Evolutionary conservation across 2,329 filamentous ascomycete species (phyloP).

Genomic region (Neophaeococcomyces mojaviensis): DNA sequence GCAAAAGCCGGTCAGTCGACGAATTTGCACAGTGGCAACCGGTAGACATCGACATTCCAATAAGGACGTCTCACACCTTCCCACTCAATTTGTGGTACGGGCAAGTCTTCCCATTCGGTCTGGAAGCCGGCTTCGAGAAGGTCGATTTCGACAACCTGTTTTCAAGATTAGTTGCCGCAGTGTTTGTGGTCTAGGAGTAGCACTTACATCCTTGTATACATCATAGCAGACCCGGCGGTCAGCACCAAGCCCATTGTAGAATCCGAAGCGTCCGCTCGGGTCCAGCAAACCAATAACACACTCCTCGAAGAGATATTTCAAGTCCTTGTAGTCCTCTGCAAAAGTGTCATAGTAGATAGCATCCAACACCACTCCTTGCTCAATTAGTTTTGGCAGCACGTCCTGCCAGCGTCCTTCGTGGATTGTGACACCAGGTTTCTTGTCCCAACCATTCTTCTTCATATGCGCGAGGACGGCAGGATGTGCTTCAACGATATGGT

Average conservation of each 20-base stretch:
- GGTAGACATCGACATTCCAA: conserved; percentile 66
- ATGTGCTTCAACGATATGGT: conserved; percentile 84
- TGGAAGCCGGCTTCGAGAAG: conserved; percentile 82
- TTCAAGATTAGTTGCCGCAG: too few relatives aligned
- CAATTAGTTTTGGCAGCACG: conserved; percentile 61
- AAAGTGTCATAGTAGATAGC: conserved; percentile 98
- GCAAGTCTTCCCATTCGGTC: conserved; percentile 72
- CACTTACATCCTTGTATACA: conserved; percentile 64
- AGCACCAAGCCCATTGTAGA: conserved; percentile 73
- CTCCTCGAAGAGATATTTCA: conserved; percentile 81
- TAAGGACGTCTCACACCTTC: conserved; percentile 79
- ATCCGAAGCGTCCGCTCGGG: conserved; percentile 51
- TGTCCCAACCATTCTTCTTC: conserved; percentile 59
- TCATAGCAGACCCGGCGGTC: conserved; percentile 91
- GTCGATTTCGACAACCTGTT: conserved; percentile 74
- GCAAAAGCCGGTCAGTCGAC: conserved; percentile 16
- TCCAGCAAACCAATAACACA: conserved; percentile 73
- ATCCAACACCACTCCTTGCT: conserved; percentile 65
- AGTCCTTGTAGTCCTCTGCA: conserved; percentile 81
- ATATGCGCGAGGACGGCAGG: conserved; percentile 65
- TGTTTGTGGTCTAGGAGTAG: too few relatives aligned
- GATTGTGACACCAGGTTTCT: conserved; percentile 52
- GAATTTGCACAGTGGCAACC: conserved; percentile 31
- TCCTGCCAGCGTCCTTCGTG: conserved; percentile 76
- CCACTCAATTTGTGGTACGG: conserved; percentile 77